Evolutionary conservation across 192 early-diverging fungal species (phyloP).

Genomic region (Coemansia sp.): DNA sequence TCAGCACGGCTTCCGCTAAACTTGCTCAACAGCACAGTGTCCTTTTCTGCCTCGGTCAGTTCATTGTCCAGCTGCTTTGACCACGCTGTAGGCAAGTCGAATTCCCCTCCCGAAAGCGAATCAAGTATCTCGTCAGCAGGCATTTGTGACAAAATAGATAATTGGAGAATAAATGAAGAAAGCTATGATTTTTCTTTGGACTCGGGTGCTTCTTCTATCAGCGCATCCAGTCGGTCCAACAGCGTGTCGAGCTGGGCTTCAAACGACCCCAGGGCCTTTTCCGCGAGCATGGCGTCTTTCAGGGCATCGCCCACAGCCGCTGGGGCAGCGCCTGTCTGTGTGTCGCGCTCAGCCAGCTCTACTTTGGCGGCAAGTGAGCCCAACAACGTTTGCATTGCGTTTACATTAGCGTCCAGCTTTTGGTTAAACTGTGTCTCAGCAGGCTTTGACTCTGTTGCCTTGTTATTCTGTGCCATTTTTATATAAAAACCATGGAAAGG

Average conservation of each 20-base stretch:
- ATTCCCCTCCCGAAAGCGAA: conserved; percentile 1
- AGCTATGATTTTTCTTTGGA: not conserved
- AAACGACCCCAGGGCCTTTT: conserved; percentile 23
- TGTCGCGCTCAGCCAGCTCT: conserved; percentile 15
- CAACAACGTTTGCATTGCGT: conserved; percentile 24
- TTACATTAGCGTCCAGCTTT: not conserved
- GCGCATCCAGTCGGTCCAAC: conserved; percentile 26
- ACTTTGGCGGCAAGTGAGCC: conserved; percentile 15
- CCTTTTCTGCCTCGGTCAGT: conserved; percentile 31
- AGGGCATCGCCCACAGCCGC: conserved; percentile 27
- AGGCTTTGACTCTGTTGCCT: not conserved
- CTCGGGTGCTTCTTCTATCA: conserved; percentile 15
- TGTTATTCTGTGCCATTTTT: not conserved
- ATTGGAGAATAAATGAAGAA: conserved; percentile 4
- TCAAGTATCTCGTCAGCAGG: not conserved
- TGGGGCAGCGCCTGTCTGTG: not conserved
- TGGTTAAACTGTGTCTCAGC: not conserved
- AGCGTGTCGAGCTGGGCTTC: conserved; percentile 34
- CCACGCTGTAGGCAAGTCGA: conserved; percentile 5
- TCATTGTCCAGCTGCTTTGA: conserved; percentile 22
- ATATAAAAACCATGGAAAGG: not conserved
- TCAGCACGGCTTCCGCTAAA: conserved; percentile 40
- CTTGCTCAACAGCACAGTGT: conserved; percentile 22
- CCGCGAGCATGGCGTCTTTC: conserved; percentile 26
- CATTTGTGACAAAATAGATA: not conserved